Evolutionary conservation across 768 basidiomycete genomes (phyloP).

Genomic region (Mycena chlorophos): DNA sequence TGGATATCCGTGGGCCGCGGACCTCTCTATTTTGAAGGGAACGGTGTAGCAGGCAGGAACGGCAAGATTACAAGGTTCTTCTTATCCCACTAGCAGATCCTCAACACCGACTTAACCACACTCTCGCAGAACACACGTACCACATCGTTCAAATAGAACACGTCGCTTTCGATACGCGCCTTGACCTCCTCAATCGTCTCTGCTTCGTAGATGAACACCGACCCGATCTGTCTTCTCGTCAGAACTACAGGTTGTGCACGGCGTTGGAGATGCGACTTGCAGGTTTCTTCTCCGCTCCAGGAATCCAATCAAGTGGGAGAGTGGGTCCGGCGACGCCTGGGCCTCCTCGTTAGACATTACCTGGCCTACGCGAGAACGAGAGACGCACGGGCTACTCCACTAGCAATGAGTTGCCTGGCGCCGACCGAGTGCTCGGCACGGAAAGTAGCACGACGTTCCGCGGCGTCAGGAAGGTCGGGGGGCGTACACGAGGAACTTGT

Average conservation of each 20-base stretch:
- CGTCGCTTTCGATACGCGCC: conserved; percentile 33
- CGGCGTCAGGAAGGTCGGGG: conserved; percentile 63
- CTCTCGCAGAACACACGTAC: conserved; percentile 27
- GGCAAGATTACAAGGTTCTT: conserved; percentile 23
- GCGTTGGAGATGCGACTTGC: conserved; percentile 67
- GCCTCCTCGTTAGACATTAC: neutral
- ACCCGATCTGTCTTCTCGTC: conserved; percentile 38
- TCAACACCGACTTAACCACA: neutral
- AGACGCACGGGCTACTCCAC: conserved; percentile 53
- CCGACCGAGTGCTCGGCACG: conserved; percentile 51
- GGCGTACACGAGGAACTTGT: conserved; percentile 61
- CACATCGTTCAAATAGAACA: conserved; percentile 42
- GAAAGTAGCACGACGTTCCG: conserved; percentile 57
- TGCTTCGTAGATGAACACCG: conserved; percentile 51
- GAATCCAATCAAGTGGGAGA: conserved; percentile 58
- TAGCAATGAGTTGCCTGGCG: conserved; percentile 41
- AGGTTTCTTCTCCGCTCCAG: conserved; percentile 52
- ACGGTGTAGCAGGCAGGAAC: conserved; percentile 20
- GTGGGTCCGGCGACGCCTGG: conserved; percentile 60
- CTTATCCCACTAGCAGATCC: conserved; percentile 22
- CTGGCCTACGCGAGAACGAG: neutral
- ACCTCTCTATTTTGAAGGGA: conserved; percentile 4
- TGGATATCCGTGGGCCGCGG: too few relatives aligned
- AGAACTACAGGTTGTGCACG: conserved; percentile 11
- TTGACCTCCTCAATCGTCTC: conserved; percentile 47